phyloP scores from a whole-genome alignment of 1,139 yeast genomes.

The Geotrichum fermentans region DNA sequence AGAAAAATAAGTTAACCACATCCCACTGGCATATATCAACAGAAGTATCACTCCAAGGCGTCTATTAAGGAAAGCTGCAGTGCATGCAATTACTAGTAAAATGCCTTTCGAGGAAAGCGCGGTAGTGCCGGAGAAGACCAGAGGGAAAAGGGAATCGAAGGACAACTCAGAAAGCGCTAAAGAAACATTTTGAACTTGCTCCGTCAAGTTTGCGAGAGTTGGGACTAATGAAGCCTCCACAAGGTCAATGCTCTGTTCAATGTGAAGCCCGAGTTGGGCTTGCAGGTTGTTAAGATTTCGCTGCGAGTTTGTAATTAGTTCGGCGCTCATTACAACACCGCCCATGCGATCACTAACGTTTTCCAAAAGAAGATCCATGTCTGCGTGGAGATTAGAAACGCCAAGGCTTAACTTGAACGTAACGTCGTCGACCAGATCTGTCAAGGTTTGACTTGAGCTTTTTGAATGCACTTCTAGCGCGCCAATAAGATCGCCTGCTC shows the following conservation, averaged over 20 bases:
- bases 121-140: background rate
- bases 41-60: background rate
- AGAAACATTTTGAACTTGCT: constrained; percentile 4
- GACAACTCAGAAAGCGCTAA: background rate
- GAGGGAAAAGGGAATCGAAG: background rate
- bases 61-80: too few species aligned
- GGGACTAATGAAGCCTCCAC: background rate
- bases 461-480: background rate
- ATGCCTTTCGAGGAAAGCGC: background rate
- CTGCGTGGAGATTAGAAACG: background rate
- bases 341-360: background rate
- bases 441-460: background rate
- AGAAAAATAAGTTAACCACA: too few species aligned
- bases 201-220: background rate
- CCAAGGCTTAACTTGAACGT: background rate
- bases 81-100: too few species aligned
- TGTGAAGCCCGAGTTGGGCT: background rate
- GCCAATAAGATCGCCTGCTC: background rate
- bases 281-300: background rate
- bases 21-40: background rate
- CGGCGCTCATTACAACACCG: background rate
- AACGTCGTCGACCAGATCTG: background rate
- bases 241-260: background rate
- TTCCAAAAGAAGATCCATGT: background rate
- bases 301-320: background rate